Base-by-base conservation (phyloP, 768 basidiomycete species). In the Obba rivulosa region DNA sequence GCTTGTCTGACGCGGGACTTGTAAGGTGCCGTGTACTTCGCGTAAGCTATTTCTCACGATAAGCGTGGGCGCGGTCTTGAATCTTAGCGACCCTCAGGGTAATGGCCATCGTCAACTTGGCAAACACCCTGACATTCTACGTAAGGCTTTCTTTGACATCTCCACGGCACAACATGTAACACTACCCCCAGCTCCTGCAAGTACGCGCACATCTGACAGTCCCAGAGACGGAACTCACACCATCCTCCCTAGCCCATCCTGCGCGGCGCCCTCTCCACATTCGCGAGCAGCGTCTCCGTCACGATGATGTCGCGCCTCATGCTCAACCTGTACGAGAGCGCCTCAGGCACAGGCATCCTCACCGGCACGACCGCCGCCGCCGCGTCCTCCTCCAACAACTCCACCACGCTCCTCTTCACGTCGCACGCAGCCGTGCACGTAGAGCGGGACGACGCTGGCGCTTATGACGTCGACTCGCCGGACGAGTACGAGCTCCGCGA, bases 11-110 rank as follows among this genome's bases (percentile, higher is more conserved):
- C n/a, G n/a, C n/a, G n/a, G n/a, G n/a, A n/a, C n/a, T n/a, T n/a
- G n/a, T n/a, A n/a, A 79, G 79, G 79, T 45, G 73, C 76, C 2
- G 58, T 81, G 20, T 81, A 80, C 56, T 81, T 77, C 53, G 75
- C 69, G 79, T 80, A 51, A 64, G 77, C 53, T n/a, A n/a, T n/a
- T n/a, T n/a, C n/a, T n/a, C n/a, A n/a, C n/a, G n/a, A n/a, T n/a
- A n/a, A n/a, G n/a, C n/a, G n/a, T n/a, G n/a, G n/a, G n/a, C n/a
- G n/a, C n/a, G n/a, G n/a, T n/a, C n/a, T n/a, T n/a, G n/a, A n/a
- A n/a, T n/a, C n/a, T n/a, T n/a, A n/a, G n/a, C n/a, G n/a, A n/a
- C n/a, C 22, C 22, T 10, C 45, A 80, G 80, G 7, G 67, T 75
- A 36, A 80, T 81, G 76, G 76, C 69, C 1, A 46, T 74, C 3